Conservation (phyloP, 345 rosid genomes). For the Eucalyptus sp. region DNA sequence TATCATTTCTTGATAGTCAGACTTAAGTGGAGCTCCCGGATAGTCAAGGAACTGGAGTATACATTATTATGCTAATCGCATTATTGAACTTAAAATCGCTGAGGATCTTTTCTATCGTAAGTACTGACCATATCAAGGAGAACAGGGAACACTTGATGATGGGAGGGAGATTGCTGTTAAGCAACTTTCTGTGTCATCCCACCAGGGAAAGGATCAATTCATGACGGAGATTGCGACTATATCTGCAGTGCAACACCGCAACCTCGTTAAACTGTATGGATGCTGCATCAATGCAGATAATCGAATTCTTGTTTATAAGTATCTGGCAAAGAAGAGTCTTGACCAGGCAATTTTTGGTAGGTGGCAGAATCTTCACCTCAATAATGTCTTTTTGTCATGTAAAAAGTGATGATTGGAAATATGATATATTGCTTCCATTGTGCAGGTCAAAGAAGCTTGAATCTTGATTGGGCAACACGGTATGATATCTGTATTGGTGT, state of each 20-base stretch:
- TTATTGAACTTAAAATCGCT: rapidly evolving
- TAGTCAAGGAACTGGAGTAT: neutral
- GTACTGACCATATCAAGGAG: neutral
- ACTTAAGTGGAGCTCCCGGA: neutral
- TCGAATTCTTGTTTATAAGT: conserved; percentile 58
- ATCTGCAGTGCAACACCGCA: conserved; percentile 47
- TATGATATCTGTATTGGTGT: conserved; percentile 37
- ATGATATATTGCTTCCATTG: neutral
- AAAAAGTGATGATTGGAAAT: neutral
- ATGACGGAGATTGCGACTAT: conserved; percentile 66
- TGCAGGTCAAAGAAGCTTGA: conserved; percentile 21
- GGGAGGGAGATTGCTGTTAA: conserved; percentile 61
- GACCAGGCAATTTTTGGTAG: conserved; percentile 58
- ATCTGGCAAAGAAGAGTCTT: conserved; percentile 54
- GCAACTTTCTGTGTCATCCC: conserved; percentile 46
- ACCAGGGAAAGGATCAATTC: conserved; percentile 61
- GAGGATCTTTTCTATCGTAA: rapidly evolving
- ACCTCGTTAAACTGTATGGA: conserved; percentile 58
- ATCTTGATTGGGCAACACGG: conserved; percentile 26
- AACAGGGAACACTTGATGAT: conserved; percentile 28
- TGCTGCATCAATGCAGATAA: conserved; percentile 51
- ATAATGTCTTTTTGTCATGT: neutral
- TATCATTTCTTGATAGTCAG: neutral
- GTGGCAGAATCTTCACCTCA: neutral
- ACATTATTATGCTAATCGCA: neutral